Base-by-base conservation (phyloP, 2,329 filamentous ascomycete genomes). In the Scedosporium boydii region DNA sequence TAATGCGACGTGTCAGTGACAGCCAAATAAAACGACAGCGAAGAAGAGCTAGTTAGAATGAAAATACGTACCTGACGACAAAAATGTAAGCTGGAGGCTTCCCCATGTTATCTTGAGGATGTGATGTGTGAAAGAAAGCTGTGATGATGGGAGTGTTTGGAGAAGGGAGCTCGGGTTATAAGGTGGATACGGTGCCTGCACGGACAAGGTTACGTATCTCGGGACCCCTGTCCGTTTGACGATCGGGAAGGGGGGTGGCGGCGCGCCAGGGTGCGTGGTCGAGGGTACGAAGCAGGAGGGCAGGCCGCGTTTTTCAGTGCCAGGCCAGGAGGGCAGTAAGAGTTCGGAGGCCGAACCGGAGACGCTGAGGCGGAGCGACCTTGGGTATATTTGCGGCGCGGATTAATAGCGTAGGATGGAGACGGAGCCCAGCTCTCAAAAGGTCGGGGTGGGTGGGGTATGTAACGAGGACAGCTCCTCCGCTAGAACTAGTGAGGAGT, bases 81-180 rank as follows among this genome's bases (percentile, higher is more conserved):
- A 78, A 78, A 58, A 78, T 71, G 66, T 75, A 76, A 61, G 76
- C 76, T 62, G 76, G 76, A 63, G 75, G 75, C 59, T 70, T 71
- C 64, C 74, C 75, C 76, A 78, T 78, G 63, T 65, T 73, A 14
- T 62, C 42, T n/a, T 51, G 14, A 21, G n/a, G 41, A 51, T 26
- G 18, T 51, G 23, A n/a, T n/a, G 26, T 41, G 46, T 23, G 34
- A 41, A 27, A n/a, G 44, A 18, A n/a, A 48, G 44, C 16, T 18
- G 44, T 21, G 18, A 55, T 55, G 18, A 14, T 16, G 5, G 21
- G 51, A 23, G 51, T 23, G 34, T 12, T 38, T 23, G 51, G 23
- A 55, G 51, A 55, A 27, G 51, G 51, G 4, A 55, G 16, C 44
- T 6, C 16, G 44, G 18, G 16, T 18, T 48, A 48, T 48, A 48